Base-by-base conservation (phyloP, 257 asterid genomes). In the Capsicum rhomboideum region DNA sequence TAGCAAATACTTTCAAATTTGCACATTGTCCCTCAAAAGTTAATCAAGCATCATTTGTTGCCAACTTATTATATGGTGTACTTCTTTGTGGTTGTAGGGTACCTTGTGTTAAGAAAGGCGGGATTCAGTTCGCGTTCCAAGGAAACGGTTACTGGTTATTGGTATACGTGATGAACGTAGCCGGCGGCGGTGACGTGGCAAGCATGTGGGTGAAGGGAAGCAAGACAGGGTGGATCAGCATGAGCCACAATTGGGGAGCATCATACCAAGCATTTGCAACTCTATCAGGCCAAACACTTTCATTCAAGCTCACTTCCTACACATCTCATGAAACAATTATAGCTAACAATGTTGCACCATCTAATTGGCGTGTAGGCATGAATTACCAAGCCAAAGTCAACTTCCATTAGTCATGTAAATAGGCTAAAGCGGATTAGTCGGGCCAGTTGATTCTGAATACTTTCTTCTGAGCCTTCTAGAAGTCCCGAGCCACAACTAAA, bases 161-260 rank as follows among this genome's bases (percentile, higher is more conserved):
- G 31, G 99, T 92, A 23, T 94, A 91, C 34, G 94, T 90, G 82
- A 95, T 94, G 95, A 95, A 95, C 64, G 97, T 93, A 0, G 97
- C 84, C 0, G 99, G 97, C 2, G 93, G 94, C 0, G 97, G 98
- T 1, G 99, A 94, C 79, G 81, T 94, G 1, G 86, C 92, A 4
- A 84, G 80, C 87, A 84, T 94, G 92, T 88, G 89, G 90, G 97
- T 95, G 58, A 93, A 94, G 87, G 99, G 99, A 26, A 94, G 89
- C 72, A 90, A 46, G 50, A 94, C 95, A 1, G 90, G 91, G 3
- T 94, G 99, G 98, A 89, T 95, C 4, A 91, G 88, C 86, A 95
- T 95, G 99, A 94, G 98, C 91, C 99, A 94, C 59, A 95, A 95
- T 82, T 94, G 98, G 98, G 98, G 97, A 2, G 97, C 98, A 83